Evolutionary conservation across 2,329 filamentous ascomycete genomes (phyloP), one percentile per base, ranked within the genome.

Genomic region (Neophaeococcomyces mojaviensis): DNA sequence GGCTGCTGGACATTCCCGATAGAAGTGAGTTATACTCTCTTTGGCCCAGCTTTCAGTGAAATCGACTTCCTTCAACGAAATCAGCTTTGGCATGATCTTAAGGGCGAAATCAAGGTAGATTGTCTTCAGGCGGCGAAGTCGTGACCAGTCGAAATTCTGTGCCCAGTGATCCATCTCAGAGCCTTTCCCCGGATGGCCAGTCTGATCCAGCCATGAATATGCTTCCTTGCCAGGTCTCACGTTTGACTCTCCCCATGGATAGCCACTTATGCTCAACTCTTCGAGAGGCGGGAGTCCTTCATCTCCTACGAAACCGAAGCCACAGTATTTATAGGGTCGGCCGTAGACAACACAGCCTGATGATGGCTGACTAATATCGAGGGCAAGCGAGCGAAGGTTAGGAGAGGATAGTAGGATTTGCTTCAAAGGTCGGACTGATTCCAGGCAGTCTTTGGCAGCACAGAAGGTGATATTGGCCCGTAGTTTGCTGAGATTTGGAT

Each of bases 141-240:
- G 33, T 35, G 33, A 35, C 33, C 33, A 35, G 33, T 35, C 33
- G n/a, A 35, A 35, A 6, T 35, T 35, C 33, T 35, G 13, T 35
- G 33, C n/a, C 33, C 33, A 35, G n/a, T 35, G 19, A 15, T 35
- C n/a, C 33, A 35, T 35, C 33, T 35, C 33, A 6, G 33, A 35
- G 6, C 33, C n/a, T n/a, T 35, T 35, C 5, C 33, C 33, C n/a
- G 33, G 33, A n/a, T 35, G 19, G 33, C 6, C 33, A 6, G 19
- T n/a, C 33, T 31, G 30, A 31, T 15, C n/a, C 5, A 7, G n/a
- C 7, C 33, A 13, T 6, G 13, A 7, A 35, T 7, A 35, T 7
- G 19, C 33, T 6, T 8, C 9, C 8, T 35, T 18, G n/a, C 7
- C 13, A 7, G n/a, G 7, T 18, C 6, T 15, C 6, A 6, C 19